Conservation (phyloP, 2,329 filamentous ascomycete species). For the Ramularia endophylla region DNA sequence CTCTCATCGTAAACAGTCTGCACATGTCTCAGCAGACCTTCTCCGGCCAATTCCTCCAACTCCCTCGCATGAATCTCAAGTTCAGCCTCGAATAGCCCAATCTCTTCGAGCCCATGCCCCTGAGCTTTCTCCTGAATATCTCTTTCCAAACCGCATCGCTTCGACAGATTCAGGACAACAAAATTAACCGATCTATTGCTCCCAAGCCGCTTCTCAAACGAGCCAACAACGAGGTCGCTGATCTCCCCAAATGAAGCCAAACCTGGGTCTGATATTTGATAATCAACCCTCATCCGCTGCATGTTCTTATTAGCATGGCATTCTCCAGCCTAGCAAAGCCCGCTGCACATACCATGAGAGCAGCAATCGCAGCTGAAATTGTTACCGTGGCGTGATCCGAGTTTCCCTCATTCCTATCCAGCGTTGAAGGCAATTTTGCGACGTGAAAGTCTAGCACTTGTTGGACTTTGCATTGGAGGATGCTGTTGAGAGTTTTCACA, state of each 20-base stretch:
- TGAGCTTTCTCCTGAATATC: slow-evolving; percentile 1
- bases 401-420: not conserved
- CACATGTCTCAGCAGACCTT: not conserved
- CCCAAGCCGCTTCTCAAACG: not conserved
- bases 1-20: no score
- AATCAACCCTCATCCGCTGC: slow-evolving; percentile 2
- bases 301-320: no score
- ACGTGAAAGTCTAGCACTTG: no score
- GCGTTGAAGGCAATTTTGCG: no score
- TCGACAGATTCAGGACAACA: slow-evolving; percentile 1
- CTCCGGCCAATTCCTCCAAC: not conserved
- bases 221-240: slow-evolving; percentile 5
- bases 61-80: slow-evolving; percentile 6
- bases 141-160: not conserved
- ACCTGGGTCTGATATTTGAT: slow-evolving; percentile 2
- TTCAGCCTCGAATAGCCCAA: slow-evolving; percentile 8
- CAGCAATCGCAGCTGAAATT: slow-evolving; percentile 3
- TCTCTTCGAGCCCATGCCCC: slow-evolving; percentile 2
- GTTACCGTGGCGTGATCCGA: slow-evolving; percentile 3
- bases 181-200: slow-evolving; percentile 1
- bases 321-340: no score
- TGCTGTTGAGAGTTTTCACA: no score
- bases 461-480: no score
- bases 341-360: not conserved
- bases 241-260: slow-evolving; percentile 1